These are phyloP conservation scores for Tuctoria greenei DNA, from an alignment of 176 grass and related monocot genomes.

Conservation along the genomic window DNA sequence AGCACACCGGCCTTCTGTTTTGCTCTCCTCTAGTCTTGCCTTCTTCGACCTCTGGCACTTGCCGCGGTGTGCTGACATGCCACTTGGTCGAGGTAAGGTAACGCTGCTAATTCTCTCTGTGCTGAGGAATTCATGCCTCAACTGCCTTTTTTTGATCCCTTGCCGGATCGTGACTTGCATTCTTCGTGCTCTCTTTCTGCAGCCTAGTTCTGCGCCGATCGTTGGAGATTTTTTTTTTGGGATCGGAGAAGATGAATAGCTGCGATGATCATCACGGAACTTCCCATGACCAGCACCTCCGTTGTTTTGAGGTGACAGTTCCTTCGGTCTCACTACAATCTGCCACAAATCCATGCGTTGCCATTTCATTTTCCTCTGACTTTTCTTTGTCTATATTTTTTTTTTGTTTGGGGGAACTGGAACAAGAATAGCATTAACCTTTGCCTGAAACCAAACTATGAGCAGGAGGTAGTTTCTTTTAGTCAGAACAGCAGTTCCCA, in stretches of 20 bases:
- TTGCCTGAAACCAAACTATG: not conserved
- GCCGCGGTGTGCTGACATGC: not conserved
- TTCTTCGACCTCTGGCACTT: not conserved
- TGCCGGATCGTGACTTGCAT: not conserved
- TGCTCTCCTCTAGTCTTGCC: not conserved
- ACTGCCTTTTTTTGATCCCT: not conserved
- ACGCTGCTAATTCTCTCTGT: not conserved
- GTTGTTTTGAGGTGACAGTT: slow-evolving; percentile 17
- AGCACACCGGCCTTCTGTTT: not conserved
- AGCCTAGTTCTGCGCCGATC: not conserved
- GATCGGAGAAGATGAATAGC: not conserved
- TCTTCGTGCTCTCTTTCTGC: not conserved
- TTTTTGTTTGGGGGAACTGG: too few relatives aligned
- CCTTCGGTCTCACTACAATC: not conserved
- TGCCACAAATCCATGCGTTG: too few relatives aligned
- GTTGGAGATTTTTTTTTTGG: not conserved
- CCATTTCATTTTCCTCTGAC: too few relatives aligned
- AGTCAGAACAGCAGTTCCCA: not conserved
- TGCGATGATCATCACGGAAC: not conserved
- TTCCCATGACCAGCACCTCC: not conserved
- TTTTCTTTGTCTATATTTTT: too few relatives aligned
- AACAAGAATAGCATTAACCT: not conserved
- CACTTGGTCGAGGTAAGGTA: not conserved
- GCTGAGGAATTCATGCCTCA: not conserved
- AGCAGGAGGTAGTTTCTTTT: not conserved